phyloP scores from a whole-genome alignment of 2,329 filamentous ascomycete genomes.

The Colletotrichum scovillei region DNA sequence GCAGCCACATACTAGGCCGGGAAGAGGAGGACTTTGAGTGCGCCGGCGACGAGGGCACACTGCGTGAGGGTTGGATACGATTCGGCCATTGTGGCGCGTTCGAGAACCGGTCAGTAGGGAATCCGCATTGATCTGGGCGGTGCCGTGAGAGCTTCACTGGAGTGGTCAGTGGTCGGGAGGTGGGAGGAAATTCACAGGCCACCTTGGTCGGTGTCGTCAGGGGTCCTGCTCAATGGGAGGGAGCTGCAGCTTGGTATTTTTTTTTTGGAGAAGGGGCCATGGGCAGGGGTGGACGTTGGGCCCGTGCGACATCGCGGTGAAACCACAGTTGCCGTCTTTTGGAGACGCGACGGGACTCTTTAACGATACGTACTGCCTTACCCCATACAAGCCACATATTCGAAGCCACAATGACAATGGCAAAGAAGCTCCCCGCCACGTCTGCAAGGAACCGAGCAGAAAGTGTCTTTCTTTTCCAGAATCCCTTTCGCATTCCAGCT shows the following conservation, averaged over 20 bases:
- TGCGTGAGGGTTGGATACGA: slow-evolving; percentile 89
- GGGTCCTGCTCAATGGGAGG: slow-evolving; percentile 20
- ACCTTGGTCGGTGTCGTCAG: slow-evolving; percentile 23
- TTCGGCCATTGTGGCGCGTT: slow-evolving; percentile 73
- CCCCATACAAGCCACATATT: not conserved
- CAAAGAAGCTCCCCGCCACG: not conserved
- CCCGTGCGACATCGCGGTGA: slow-evolving; percentile 33
- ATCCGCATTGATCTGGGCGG: slow-evolving; percentile 36
- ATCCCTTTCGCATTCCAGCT: slow-evolving; percentile 20
- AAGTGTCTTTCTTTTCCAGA: slow-evolving; percentile 17
- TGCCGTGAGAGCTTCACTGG: slow-evolving; percentile 25
- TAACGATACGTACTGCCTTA: not conserved
- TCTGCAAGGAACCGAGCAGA: not conserved
- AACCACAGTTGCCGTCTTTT: slow-evolving; percentile 18
- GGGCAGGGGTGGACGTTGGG: slow-evolving; percentile 24
- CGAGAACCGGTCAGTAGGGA: not conserved
- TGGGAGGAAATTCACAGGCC: slow-evolving; percentile 27
- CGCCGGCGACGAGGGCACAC: slow-evolving; percentile 86
- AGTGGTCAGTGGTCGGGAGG: not conserved
- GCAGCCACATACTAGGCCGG: slow-evolving; percentile 83
- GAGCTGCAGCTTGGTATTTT: slow-evolving; percentile 17
- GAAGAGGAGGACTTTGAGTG: slow-evolving; percentile 91
- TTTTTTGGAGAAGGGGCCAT: not conserved
- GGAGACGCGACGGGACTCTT: not conserved
- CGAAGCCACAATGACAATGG: not conserved